Evolutionary conservation across 192 early-diverging fungal genomes (phyloP), one percentile per base, ranked within the genome.

Genomic region (Physocladia obscura): DNA sequence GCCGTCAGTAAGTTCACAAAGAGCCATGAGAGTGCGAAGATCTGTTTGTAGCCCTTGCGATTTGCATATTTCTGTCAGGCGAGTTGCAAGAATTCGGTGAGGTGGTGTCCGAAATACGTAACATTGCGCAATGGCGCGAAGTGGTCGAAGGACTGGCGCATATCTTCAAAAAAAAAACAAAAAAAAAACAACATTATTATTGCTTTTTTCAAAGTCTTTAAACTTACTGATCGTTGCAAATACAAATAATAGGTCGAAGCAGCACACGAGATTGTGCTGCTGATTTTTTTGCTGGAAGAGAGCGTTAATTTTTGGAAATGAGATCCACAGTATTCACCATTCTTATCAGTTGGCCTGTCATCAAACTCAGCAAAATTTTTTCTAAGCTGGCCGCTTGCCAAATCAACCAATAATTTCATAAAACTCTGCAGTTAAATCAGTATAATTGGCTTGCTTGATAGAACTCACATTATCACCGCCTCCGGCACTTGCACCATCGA

Each of bases 171-270:
- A 59, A 59, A 4, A 22, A 59, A 13, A 34, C 13, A 59, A 29
- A 35, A 34, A 26, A 15, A 27, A 15, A 59, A 21, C 52, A 55
- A 55, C 52, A 15, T 24, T 11, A 27, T 11, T 54, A 11, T 11
- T 11, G 27, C 13, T 19, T 24, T n/a, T n/a, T n/a, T n/a, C 31
- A 59, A 58, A 59, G 21, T 55, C 40, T 15, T 21, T 39, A 15
- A 24, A 81, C 76, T 47, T 29, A 91, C 87, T 82, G 89, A 76
- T 97, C 94, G 76, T 99, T 99, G 84, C 97, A 99, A 62, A 99
- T 96, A 75, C 95, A 99, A 37, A 99, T 97, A 54, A 99, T 95
- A 49, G 97, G 97, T 3, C 95, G 82, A 54, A 91, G 76, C 22
- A 96, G 79, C 4, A 64, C 49, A 21, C 68, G 56, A n/a, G 38